Evolutionary conservation across 2,329 filamentous ascomycete genomes (phyloP), one percentile per base, ranked within the genome.

Genomic region (Clonostachys solani): DNA sequence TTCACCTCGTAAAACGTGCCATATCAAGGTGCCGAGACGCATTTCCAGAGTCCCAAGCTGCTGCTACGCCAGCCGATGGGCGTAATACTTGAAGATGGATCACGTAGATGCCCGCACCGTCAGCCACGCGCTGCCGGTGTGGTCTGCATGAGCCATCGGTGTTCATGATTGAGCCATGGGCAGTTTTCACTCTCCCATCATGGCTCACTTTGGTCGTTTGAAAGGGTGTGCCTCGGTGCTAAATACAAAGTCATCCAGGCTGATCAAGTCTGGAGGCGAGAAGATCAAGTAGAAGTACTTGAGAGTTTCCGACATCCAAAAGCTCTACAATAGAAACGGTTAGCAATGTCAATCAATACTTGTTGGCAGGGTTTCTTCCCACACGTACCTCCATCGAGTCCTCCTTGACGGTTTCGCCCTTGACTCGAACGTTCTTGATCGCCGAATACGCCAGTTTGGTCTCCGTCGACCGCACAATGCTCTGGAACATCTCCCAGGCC

Each of bases 211-310:
- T 6, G 60, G 52, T 35, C 64, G 53, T 42, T 50, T 57, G 19
- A 72, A 59, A 1, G 76, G 75, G 54, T 80, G 76, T 0, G 73
- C 75, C 56, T 78, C 76, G 0, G 76, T 79, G 49, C 78, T 80
- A 44, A 83, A 67, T 40, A 89, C 83, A 66, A 76, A 89, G 5
- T 87, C 77, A 60, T 90, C 86, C 57, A 90, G 56, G 57, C 76
- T 86, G 18, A 87, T 67, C 16, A 81, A 54, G 12, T 77, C 71
- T 3, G 82, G 78, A 40, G 86, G 77, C n/a, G 77, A 79, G 56
- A 89, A 90, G 23, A 89, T 75, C 40, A 89, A 59, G 52, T 85
- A 90, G 45, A 89, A 88, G 51, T 89, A 89, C 66, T 89, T 89
- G 50, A 89, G 65, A 29, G 86, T 90, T 68, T 89, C 86, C 0